Evolutionary conservation across 345 rosid genomes (phyloP), one percentile per base, ranked within the genome.

Genomic region (rapeseed (Brassica napus)): DNA sequence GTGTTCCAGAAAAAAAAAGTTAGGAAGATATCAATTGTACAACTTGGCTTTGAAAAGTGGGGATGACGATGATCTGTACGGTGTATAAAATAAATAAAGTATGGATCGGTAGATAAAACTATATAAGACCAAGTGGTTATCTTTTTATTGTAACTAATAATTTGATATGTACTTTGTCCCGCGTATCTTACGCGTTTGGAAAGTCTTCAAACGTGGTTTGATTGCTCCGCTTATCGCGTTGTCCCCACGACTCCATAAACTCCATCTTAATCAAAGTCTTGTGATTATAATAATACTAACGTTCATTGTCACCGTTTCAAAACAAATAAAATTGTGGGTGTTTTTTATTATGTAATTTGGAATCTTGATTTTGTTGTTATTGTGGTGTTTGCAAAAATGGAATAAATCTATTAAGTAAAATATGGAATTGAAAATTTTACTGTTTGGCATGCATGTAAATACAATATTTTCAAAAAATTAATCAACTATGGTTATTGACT

Each of bases 11-110:
- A 28, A 28, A 28, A 28, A 28, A 28, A 28, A 28, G 37, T 31
- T 18, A 28, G 47, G 34, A 49, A 42, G 59, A 42, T 12, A 61
- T 73, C 12, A 34, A 3, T 44, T 44, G 23, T 1, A 55, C 73
- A 68, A 58, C 32, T 76, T 42, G 63, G 74, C 24, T 76, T 8
- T 68, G 61, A 60, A 76, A 68, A 59, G 49, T 76, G 8, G 61
- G 10, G 61, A 67, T 68, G 61, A 59, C 16, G 35, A 44, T 76
- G 74, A 76, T 76, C 74, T 76, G 74, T 76, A 76, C 74, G 74
- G 73, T 59, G 15, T 1, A 44, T 12, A 11, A 14, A 44, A 76
- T 42, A 42, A 47, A 30, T 58, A 26, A 76, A 68, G 24, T 30
- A 47, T 31, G 18, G 75, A 61, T 69, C 31, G 54, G 80, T 61